phyloP scores from a whole-genome alignment of 768 basidiomycete genomes.

The Pulveroboletus sp. region DNA sequence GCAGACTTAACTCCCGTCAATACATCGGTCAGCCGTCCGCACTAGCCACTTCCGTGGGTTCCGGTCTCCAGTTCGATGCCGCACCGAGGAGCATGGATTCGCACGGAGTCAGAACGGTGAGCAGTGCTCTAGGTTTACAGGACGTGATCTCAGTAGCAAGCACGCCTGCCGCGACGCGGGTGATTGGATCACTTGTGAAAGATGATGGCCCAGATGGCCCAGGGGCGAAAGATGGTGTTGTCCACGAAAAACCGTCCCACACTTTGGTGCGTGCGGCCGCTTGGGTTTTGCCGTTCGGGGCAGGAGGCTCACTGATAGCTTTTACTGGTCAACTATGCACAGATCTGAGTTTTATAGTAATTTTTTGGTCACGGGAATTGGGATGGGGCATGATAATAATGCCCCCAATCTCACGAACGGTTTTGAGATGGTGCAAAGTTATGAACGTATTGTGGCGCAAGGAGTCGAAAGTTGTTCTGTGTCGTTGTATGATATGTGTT shows the following conservation, averaged over 20 bases:
- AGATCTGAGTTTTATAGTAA: not conserved
- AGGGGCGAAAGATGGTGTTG: not conserved
- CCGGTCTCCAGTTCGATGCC: not conserved
- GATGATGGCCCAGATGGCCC: not conserved
- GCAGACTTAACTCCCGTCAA: not conserved
- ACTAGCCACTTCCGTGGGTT: not conserved
- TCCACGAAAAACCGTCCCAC: not conserved
- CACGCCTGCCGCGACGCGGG: not conserved
- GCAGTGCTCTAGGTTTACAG: not conserved
- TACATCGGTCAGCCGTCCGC: not conserved
- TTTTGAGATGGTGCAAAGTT: too few relatives aligned
- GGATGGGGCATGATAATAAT: too few relatives aligned
- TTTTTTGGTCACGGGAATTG: too few relatives aligned
- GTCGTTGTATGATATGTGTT: too few relatives aligned
- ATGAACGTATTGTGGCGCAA: too few relatives aligned
- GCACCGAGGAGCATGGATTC: not conserved
- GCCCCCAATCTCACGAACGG: too few relatives aligned
- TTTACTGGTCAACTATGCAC: too few relatives aligned
- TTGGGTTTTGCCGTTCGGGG: not conserved
- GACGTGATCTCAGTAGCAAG: not conserved
- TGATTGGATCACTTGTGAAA: not conserved
- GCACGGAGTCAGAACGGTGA: too few relatives aligned
- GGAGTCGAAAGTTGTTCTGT: too few relatives aligned
- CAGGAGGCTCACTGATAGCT: not conserved
- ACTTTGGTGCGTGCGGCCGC: not conserved